phyloP scores from a whole-genome alignment of 179 eudicot species.

The Patellifolia procumbens region DNA sequence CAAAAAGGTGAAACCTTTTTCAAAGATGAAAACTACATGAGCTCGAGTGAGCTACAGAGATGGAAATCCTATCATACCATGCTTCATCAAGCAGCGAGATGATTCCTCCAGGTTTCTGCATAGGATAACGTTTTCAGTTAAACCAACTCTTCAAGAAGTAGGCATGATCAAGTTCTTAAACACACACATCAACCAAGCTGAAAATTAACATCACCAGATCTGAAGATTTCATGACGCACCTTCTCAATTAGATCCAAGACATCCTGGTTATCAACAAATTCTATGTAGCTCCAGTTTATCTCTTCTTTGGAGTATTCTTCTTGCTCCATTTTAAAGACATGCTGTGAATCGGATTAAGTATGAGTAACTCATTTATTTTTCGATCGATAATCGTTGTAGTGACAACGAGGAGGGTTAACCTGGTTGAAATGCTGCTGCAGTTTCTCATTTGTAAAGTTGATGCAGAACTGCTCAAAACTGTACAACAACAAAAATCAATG shows the following conservation, averaged over 20 bases:
- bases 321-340: constrained; percentile 99
- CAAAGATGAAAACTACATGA: no score
- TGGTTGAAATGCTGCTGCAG: constrained; percentile 98
- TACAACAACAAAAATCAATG: constrained; percentile 18
- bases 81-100: constrained; percentile 99
- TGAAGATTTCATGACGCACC: constrained; percentile 40
- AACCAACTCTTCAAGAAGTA: not conserved
- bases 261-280: constrained; percentile 98
- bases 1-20: not conserved
- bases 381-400: not conserved
- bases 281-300: constrained; percentile 95
- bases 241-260: constrained; percentile 93
- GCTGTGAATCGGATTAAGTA: constrained; percentile 45
- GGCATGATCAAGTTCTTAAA: not conserved
- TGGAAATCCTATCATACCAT: constrained; percentile 59
- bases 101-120: constrained; percentile 99
- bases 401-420: constrained; percentile 38
- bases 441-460: constrained; percentile 95
- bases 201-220: constrained; percentile 1
- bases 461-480: constrained; percentile 98
- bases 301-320: constrained; percentile 97
- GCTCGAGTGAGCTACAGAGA: not conserved
- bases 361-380: constrained; percentile 11
- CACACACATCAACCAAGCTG: not conserved
- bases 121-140: constrained; percentile 16